Evolutionary conservation across 257 asterid species (phyloP).

Genomic region (Przewalskia tangutica): DNA sequence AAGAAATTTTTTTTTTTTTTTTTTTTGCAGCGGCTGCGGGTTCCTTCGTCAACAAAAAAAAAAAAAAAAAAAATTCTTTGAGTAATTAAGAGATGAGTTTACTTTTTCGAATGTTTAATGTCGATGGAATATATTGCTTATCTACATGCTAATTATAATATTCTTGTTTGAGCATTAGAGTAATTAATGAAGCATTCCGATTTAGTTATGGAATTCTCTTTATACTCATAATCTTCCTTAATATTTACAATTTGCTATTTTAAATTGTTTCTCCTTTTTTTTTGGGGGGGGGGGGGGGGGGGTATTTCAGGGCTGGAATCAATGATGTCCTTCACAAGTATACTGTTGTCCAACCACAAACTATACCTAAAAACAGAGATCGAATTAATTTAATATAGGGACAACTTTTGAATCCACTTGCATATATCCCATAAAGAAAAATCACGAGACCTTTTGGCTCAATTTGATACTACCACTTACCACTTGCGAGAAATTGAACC

Average conservation of each 20-base stretch:
- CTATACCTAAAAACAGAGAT: not conserved
- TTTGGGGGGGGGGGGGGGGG: not conserved
- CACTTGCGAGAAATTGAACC: not conserved
- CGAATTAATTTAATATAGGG: not conserved
- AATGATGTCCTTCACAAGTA: not conserved
- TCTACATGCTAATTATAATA: not conserved
- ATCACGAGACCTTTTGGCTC: not conserved
- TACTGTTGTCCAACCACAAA: not conserved
- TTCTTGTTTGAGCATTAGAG: not conserved
- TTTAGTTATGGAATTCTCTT: not conserved
- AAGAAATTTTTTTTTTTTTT: no score
- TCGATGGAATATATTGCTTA: not conserved
- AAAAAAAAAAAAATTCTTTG: no score
- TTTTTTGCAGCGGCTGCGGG: no score
- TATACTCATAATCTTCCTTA: not conserved
- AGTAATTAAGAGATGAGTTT: not conserved
- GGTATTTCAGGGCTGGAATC: not conserved
- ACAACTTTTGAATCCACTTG: slow-evolving; percentile 2
- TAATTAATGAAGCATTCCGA: not conserved
- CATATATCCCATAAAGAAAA: not conserved
- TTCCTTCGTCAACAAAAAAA: no score
- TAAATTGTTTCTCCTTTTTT: not conserved
- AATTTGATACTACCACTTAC: not conserved
- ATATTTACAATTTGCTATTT: not conserved
- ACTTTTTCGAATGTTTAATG: not conserved